Evolutionary conservation across 495 filamentous ascomycete genomes (phyloP), one percentile per base, ranked within the genome.

Genomic region (Neurospora intermedia): DNA sequence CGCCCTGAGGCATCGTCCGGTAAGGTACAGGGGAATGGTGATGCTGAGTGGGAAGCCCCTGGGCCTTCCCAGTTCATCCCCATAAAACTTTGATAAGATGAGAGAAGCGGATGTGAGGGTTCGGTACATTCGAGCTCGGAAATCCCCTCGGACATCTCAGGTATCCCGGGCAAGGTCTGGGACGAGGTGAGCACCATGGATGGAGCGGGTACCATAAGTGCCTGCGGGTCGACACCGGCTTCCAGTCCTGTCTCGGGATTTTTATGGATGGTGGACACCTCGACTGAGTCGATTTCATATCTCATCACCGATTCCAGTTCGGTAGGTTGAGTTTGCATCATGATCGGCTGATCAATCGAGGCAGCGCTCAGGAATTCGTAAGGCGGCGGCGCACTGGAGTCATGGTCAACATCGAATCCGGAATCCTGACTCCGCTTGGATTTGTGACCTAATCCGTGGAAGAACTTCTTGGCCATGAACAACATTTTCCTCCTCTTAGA

Each of bases 401-500:
- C 71, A 16, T 80, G 76, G 23, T 82, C 75, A 66, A 66, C 54
- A 62, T 73, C 73, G 71, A 75, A 42, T 9, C 39, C 69, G n/a
- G 69, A 15, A 7, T 48, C 74, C 6, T 74, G 73, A 1, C 15
- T 20, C 74, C 77, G 81, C 69, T 80, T 81, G 48, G 82, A 77
- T 74, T 82, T 86, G 70, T 83, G 84, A 10, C 84, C 84, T 31
- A 86, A 77, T 41, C 78, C 81, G 69, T 83, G 83, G 77, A 86
- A 85, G 77, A 85, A 83, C 70, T 74, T 83, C 77, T 81, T 86
- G 42, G 84, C 84, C 80, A 85, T 80, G 71, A 77, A 80, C 43
- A 86, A 74, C 20, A 86, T 84, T 72, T 83, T 82, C 76, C 77
- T 82, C 80, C 84, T 79, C 76, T 83, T 85, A 16, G 83, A 84